Conservation (phyloP, 768 basidiomycete genomes). For the Podaxis sp. region DNA sequence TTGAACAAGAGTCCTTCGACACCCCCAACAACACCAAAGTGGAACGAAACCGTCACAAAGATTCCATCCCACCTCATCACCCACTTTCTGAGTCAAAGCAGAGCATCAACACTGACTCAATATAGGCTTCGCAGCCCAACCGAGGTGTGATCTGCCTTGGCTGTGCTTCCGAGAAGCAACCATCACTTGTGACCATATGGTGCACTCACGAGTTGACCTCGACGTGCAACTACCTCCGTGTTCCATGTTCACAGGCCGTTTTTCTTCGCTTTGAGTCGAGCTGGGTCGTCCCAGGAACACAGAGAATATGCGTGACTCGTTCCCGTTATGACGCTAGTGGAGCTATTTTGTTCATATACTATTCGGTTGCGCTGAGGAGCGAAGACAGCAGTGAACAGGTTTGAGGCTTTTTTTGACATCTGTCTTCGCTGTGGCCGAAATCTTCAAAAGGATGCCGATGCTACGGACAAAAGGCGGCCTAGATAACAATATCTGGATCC, state of each 20-base stretch:
- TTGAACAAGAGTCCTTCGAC: not conserved
- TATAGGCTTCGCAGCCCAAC: not conserved
- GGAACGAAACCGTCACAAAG: not conserved
- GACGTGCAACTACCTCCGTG: not conserved
- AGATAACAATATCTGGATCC: not conserved
- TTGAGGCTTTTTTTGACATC: not conserved
- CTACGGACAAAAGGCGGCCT: not conserved
- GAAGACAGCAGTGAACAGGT: not conserved
- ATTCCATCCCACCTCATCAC: not conserved
- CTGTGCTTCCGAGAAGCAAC: slow-evolving; percentile 10
- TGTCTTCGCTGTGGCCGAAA: not conserved
- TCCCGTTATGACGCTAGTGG: not conserved
- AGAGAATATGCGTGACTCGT: not conserved
- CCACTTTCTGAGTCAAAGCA: not conserved
- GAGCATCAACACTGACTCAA: not conserved
- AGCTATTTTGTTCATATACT: not conserved
- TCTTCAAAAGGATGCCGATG: not conserved
- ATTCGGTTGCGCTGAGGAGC: not conserved
- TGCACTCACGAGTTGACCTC: not conserved
- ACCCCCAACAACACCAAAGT: not conserved
- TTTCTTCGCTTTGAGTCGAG: not conserved
- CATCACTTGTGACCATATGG: slow-evolving; percentile 6
- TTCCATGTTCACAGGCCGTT: slow-evolving; percentile 4
- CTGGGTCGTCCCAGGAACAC: not conserved
- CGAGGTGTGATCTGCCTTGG: not conserved